Evolutionary conservation across 2,329 filamentous ascomycete genomes (phyloP).

Genomic region (Beauveria sp.): DNA sequence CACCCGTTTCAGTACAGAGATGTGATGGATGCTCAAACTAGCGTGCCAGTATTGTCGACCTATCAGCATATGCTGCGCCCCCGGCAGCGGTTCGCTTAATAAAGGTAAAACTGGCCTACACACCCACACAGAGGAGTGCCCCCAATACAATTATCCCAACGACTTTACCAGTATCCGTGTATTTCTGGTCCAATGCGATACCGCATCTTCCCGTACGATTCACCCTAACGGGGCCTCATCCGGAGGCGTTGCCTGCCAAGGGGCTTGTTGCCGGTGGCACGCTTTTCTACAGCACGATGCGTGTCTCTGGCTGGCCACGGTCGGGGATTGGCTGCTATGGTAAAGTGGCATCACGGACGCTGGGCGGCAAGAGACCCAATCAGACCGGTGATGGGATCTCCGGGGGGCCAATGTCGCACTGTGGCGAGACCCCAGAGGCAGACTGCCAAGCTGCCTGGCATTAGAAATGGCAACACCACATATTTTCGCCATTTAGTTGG

Average conservation of each 20-base stretch:
- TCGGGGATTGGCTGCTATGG: neutral
- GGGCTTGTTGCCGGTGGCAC: neutral
- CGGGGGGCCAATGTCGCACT: neutral
- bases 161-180: neutral
- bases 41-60: neutral
- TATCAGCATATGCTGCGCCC: neutral
- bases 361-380: constrained; percentile 10
- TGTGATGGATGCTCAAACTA: too few species aligned
- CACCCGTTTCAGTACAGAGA: neutral
- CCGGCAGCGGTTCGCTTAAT: too few species aligned
- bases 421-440: neutral
- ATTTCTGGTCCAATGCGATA: neutral
- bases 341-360: constrained; percentile 2
- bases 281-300: neutral
- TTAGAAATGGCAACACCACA: neutral
- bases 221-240: neutral
- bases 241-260: neutral
- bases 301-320: constrained; percentile 6
- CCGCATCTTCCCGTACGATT: neutral
- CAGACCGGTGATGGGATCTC: neutral
- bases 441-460: neutral
- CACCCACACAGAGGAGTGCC: neutral
- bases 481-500: neutral
- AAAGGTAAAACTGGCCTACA: neutral
- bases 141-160: neutral